Base-by-base conservation (phyloP, 176 grass and related monocot genomes). In the Musa schizocarpa region DNA sequence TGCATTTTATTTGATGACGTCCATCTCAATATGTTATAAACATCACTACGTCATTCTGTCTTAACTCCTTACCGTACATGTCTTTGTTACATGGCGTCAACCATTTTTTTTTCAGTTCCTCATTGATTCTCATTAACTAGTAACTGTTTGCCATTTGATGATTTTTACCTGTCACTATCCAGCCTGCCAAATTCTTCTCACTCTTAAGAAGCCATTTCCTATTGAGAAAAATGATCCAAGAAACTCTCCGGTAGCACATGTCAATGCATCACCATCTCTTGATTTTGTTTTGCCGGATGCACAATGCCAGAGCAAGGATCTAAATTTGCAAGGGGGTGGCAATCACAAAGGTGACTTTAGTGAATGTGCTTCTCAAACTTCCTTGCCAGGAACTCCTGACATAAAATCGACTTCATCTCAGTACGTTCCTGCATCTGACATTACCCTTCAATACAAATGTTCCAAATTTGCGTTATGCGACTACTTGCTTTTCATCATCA, bases 171-270 rank as follows among this genome's bases (percentile, higher is more conserved):
- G 19, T 81, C 77, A 43, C n/a, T 85, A n/a, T 87, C 19, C 76
- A 91, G 88, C 80, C 25, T 83, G 63, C 57, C 80, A 85, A 66
- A 91, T 91, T 74, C 50, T 91, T 48, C 87, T 73, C 26, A 83
- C 81, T 83, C 82, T 91, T 69, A 80, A 82, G 85, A 79, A 79
- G 65, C 85, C 77, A 69, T 80, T 79, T 24, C 76, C 49, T 11
- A 22, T 61, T 67, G 51, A 62, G 11, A 74, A 53, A 76, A 22
- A n/a, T 78, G 17, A 62, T 49, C 13, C 26, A n/a, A 50, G 59
- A 61, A 54, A n/a, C 0, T 4, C 21, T 71, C 53, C 54, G 27
- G 63, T 68, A 69, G 68, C 16, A 49, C 73, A 76, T 80, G 53
- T 29, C 66, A 29, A 29, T 59, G 75, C 77, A 66, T 77, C 51